A percentile compares a stretch with the other conserved stretches of the same genome.
phyloP scores from a whole-genome alignment of 306 rosid genomes.

The Lathyrus oleraceus region DNA sequence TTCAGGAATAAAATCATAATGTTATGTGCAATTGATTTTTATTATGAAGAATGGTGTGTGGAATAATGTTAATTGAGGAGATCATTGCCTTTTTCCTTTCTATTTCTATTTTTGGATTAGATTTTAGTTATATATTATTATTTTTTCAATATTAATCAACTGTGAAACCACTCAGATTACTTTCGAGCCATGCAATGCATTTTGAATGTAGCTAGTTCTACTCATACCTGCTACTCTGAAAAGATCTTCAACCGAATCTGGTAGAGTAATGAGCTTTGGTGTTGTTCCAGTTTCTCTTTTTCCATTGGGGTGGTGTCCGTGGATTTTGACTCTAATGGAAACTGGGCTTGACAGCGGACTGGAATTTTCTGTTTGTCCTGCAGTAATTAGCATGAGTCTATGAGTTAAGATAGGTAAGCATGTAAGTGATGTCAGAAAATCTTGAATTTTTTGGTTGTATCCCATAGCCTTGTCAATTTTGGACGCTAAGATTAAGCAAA shows the following conservation, averaged over 20 bases:
- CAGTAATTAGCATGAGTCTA: conserved; percentile 26
- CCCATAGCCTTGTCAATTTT: conserved; percentile 1
- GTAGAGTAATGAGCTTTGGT: conserved; percentile 70
- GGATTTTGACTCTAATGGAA: conserved; percentile 62
- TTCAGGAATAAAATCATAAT: conserved; percentile 10
- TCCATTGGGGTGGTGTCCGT: conserved; percentile 67
- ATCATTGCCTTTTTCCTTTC: background rate
- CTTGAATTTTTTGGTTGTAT: background rate
- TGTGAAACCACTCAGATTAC: conserved; percentile 8
- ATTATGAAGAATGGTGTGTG: background rate
- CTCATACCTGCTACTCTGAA: conserved; percentile 68
- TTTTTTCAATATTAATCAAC: conserved; percentile 4
- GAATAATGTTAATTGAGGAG: conserved; percentile 14
- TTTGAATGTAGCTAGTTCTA: conserved; percentile 20
- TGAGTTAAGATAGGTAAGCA: conserved; percentile 25
- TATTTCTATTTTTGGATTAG: conserved; percentile 11
- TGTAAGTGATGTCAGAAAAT: conserved; percentile 4
- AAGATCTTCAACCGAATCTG: conserved; percentile 68
- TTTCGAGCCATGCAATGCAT: conserved; percentile 33
- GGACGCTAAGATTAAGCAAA: background rate
- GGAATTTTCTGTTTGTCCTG: conserved; percentile 46
- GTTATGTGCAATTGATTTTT: conserved; percentile 1
- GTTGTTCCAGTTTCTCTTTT: conserved; percentile 42
- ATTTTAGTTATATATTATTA: background rate
- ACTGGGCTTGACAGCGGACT: conserved; percentile 36